These are phyloP conservation scores for Colletotrichum graminicola DNA, from an alignment of 2,329 filamentous ascomycete genomes.

Conservation along the genomic window DNA sequence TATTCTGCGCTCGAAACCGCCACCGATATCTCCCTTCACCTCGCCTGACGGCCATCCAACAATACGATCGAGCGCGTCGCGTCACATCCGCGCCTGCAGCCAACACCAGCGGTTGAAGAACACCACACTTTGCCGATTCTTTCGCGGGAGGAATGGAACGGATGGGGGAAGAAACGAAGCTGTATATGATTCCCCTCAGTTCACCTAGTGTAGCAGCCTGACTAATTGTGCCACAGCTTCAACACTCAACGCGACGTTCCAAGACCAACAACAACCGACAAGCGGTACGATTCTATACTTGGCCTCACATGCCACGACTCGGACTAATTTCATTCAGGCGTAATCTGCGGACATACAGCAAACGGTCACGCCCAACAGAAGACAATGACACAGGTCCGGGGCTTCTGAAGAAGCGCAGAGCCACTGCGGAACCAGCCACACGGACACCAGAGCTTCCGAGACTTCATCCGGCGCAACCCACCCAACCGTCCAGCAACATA, in stretches of 20 bases:
- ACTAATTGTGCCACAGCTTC: not conserved
- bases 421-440: constrained; percentile 42
- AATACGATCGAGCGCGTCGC: constrained; percentile 16
- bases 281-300: constrained; percentile 17
- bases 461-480: not conserved
- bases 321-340: constrained; percentile 6
- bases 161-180: not conserved
- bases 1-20: too few relatives aligned
- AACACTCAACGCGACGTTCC: not conserved
- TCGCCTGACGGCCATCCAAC: not conserved
- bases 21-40: not conserved
- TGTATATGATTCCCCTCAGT: not conserved
- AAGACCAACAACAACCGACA: constrained; percentile 22
- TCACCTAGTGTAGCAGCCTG: not conserved
- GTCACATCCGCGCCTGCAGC: not conserved
- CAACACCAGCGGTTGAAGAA: not conserved
- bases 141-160: constrained; percentile 11
- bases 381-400: not conserved
- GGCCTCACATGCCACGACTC: not conserved
- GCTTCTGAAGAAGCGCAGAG: constrained; percentile 39
- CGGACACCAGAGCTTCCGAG: constrained; percentile 10
- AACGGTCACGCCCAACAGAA: constrained; percentile 44
- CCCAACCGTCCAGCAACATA: constrained; percentile 33
- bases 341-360: constrained; percentile 56
- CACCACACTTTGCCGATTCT: not conserved